Conservation (phyloP, 1,284 basidiomycete species). For the Cutaneotrichosporon arboriforme region DNA sequence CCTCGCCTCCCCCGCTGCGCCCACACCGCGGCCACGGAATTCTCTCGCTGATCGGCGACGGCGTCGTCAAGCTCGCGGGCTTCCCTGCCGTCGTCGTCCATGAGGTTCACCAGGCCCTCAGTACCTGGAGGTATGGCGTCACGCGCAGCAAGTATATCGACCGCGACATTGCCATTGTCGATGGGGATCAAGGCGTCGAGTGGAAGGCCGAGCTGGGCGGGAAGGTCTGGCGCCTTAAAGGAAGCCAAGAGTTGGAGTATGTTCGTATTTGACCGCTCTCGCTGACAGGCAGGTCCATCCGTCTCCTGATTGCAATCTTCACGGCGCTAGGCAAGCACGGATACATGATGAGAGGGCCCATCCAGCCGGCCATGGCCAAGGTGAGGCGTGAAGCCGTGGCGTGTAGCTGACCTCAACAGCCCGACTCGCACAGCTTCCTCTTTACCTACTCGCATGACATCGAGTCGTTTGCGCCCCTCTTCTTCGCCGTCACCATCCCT, state of each 20-base stretch:
- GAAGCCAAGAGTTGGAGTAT: conserved; percentile 39
- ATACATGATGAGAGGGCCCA: conserved; percentile 26
- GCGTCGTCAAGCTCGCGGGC: conserved; percentile 27
- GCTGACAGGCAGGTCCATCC: conserved; percentile 27
- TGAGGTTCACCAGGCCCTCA: conserved; percentile 22
- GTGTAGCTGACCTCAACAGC: conserved; percentile 19
- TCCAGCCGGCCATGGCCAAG: conserved; percentile 32
- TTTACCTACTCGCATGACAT: conserved; percentile 23
- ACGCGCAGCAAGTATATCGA: conserved; percentile 18
- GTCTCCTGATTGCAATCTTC: conserved; percentile 33
- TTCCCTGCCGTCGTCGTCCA: conserved; percentile 26
- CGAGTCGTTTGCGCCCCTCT: conserved; percentile 25
- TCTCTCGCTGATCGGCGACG: conserved; percentile 24
- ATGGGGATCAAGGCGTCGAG: conserved; percentile 6
- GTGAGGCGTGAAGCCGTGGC: conserved; percentile 6
- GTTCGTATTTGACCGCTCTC: conserved; percentile 9
- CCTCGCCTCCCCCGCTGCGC: background rate
- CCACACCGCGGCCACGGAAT: conserved; percentile 25
- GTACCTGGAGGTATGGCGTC: conserved; percentile 27
- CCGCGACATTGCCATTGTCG: conserved; percentile 11
- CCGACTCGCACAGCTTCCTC: conserved; percentile 37
- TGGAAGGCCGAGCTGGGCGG: conserved; percentile 34
- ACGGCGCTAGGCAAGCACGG: conserved; percentile 33
- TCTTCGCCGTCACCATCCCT: conserved; percentile 42
- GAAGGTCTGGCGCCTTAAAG: conserved; percentile 37